Evolutionary conservation across 2,329 filamentous ascomycete species (phyloP), one percentile per base, ranked within the genome.

Genomic region (Xylariaceae sp.): DNA sequence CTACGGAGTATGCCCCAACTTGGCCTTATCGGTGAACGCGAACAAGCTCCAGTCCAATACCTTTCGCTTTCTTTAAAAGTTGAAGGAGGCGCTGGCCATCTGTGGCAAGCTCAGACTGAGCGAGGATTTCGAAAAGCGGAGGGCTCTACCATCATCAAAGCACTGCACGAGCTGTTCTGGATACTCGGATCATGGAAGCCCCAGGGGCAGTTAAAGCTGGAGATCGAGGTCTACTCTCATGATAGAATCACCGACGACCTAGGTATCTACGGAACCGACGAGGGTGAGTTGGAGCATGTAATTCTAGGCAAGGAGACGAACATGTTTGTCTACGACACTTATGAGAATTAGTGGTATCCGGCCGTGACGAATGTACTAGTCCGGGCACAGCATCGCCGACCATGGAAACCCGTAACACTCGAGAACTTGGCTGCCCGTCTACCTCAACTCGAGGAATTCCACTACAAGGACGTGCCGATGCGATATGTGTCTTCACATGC

Each of bases 401-500:
- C 63, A 60, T 71, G 66, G 66, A 65, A 63, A 45, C 63, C 62
- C 33, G 18, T 44, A 18, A 55, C 62, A 31, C 58, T 71, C 22
- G 55, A 57, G 30, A 55, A 65, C 12, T 68, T 71, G 58, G 56
- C 71, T 49, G 52, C 63, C 11, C 63, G 62, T 41, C 61, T 71
- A 50, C 65, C 68, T 12, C 63, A 60, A 47, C 49, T 73, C 44
- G 60, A 65, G 54, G 65, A 72, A 53, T 54, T 72, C 54, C 62
- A 62, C 45, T 71, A 68, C 55, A 67, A 71, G 11, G 19, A 33
- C 42, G 32, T 44, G 31, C 14, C 42, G 22, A 32, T 22, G 11
- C 22, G n/a, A 18, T 17, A 22, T 17, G 42, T 17, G 6, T 9
- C 22, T 44, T 17, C 17, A 12, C 14, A 14, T 18, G 32, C 42